phyloP scores from a whole-genome alignment of 768 basidiomycete genomes.

The Lentinula boryana region DNA sequence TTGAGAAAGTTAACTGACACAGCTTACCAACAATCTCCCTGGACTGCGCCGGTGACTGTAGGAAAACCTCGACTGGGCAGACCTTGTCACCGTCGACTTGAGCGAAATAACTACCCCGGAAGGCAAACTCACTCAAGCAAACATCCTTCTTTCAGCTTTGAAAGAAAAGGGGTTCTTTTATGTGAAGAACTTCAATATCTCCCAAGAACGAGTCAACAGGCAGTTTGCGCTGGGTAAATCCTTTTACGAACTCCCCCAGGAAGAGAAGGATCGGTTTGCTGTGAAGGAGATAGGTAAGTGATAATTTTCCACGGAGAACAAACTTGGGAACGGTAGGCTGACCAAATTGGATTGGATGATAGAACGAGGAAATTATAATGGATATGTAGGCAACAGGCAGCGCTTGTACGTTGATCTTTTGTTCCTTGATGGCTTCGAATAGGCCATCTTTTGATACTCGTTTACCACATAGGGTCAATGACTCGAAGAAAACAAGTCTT shows the following conservation, averaged over 20 bases:
- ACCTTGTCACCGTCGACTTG: conserved; percentile 41
- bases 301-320: no score
- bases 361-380: conserved; percentile 40
- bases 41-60: conserved; percentile 10
- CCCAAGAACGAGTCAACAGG: conserved; percentile 39
- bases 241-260: conserved; percentile 44
- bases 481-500: conserved; percentile 24
- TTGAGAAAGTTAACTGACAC: background rate
- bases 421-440: background rate
- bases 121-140: conserved; percentile 34
- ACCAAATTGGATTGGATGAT: background rate
- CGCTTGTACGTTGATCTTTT: conserved; percentile 21
- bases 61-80: conserved; percentile 46
- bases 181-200: conserved; percentile 44
- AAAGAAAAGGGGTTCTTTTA: conserved; percentile 47
- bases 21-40: background rate
- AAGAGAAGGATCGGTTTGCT: conserved; percentile 41
- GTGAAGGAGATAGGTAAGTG: conserved; percentile 26
- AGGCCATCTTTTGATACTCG: background rate
- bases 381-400: conserved; percentile 40
- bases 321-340: background rate
- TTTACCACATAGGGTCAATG: conserved; percentile 20
- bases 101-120: conserved; percentile 30
- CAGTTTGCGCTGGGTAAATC: conserved; percentile 41
- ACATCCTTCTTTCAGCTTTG: conserved; percentile 35